Evolutionary conservation across 2,329 filamentous ascomycete genomes (phyloP).

Genomic region (Colletotrichum sp.): DNA sequence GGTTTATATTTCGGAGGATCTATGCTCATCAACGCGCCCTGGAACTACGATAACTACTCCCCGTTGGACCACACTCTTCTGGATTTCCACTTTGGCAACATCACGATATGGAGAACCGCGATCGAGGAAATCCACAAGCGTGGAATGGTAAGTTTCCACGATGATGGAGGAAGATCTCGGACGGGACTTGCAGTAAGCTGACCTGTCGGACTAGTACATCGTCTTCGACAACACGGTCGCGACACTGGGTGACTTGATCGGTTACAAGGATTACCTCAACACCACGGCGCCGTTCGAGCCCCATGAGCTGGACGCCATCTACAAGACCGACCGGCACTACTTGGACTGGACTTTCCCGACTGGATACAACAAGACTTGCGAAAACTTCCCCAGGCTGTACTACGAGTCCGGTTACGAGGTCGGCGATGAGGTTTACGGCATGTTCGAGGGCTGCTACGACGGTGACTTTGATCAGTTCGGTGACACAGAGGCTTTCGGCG

Average conservation of each 20-base stretch:
- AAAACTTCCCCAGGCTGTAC: slow-evolving; percentile 64
- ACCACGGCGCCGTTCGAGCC: slow-evolving; percentile 57
- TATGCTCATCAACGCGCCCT: slow-evolving; percentile 67
- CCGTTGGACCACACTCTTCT: slow-evolving; percentile 66
- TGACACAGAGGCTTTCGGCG: slow-evolving; percentile 66
- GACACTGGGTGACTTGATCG: slow-evolving; percentile 67
- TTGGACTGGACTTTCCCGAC: slow-evolving; percentile 62
- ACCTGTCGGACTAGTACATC: slow-evolving; percentile 69
- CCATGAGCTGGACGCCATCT: slow-evolving; percentile 60
- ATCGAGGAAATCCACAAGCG: slow-evolving; percentile 63
- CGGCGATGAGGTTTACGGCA: slow-evolving; percentile 46
- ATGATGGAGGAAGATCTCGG: neutral
- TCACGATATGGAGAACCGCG: slow-evolving; percentile 59
- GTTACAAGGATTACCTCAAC: slow-evolving; percentile 65
- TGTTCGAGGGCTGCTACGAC: slow-evolving; percentile 60
- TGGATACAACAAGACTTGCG: slow-evolving; percentile 54
- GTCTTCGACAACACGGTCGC: slow-evolving; percentile 69
- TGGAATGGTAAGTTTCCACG: slow-evolving; percentile 57
- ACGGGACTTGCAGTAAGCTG: slow-evolving; percentile 45
- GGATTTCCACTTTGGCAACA: slow-evolving; percentile 66
- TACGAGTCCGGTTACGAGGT: slow-evolving; percentile 59
- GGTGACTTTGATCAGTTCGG: slow-evolving; percentile 70
- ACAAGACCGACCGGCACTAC: slow-evolving; percentile 60
- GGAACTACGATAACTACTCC: slow-evolving; percentile 64
- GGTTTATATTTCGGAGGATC: slow-evolving; percentile 67